Percentiles rank a stretch among this genome's conserved stretches.
phyloP scores from a whole-genome alignment of 768 basidiomycete genomes.

The Lanmaoa pseudosensibilis region DNA sequence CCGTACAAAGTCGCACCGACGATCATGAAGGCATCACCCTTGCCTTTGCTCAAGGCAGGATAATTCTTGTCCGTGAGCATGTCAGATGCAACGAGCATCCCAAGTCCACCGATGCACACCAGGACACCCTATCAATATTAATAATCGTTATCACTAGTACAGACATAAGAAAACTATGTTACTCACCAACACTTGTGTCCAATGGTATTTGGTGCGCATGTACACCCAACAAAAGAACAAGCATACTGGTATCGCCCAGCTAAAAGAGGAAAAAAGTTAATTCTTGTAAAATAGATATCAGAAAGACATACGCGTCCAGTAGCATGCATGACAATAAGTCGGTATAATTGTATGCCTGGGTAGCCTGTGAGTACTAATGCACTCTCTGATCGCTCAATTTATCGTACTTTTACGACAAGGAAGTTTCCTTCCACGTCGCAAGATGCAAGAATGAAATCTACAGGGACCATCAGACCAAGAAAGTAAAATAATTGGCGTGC shows the following conservation, averaged over 20 bases:
- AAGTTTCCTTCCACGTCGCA: conserved; percentile 91
- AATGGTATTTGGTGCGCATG: conserved; percentile 76
- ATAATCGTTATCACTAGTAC: neutral
- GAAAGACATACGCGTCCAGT: conserved; percentile 69
- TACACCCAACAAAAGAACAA: conserved; percentile 82
- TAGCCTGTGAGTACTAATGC: neutral
- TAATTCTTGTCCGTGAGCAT: conserved; percentile 76
- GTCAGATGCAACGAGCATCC: conserved; percentile 78
- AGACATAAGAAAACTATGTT: neutral
- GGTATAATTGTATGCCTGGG: conserved; percentile 80
- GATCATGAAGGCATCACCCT: conserved; percentile 87
- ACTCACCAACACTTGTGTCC: conserved; percentile 76
- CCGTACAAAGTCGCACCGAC: conserved; percentile 84
- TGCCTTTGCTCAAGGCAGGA: conserved; percentile 60
- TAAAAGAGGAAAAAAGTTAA: conserved; percentile 25
- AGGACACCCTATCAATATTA: conserved; percentile 54
- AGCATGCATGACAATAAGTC: conserved; percentile 88
- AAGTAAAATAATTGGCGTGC: conserved; percentile 19
- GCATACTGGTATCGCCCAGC: conserved; percentile 89
- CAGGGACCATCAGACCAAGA: conserved; percentile 2
- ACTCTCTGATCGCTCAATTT: neutral
- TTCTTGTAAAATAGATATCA: neutral
- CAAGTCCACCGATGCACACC: conserved; percentile 74
- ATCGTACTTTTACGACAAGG: conserved; percentile 67
- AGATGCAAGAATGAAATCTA: conserved; percentile 75